These are phyloP conservation scores for Penicillium daleae DNA, from an alignment of 495 filamentous ascomycete genomes.

Conservation along the genomic window DNA sequence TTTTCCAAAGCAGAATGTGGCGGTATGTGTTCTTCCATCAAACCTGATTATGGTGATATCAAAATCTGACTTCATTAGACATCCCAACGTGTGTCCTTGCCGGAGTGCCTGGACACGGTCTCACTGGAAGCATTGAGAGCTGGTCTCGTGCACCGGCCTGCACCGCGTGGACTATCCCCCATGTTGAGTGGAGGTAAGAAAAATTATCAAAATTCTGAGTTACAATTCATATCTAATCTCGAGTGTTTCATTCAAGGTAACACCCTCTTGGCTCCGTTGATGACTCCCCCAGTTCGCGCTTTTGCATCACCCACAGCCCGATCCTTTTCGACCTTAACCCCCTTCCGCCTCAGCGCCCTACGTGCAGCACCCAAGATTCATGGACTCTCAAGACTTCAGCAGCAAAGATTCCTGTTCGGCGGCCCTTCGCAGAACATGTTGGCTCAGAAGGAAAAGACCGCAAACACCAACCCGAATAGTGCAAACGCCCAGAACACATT, in stretches of 20 bases:
- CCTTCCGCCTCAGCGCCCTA: slow-evolving; percentile 31
- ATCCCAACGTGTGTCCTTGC: slow-evolving; percentile 23
- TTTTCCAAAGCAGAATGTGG: slow-evolving; percentile 18
- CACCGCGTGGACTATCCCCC: slow-evolving; percentile 25
- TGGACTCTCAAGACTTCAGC: slow-evolving; percentile 36
- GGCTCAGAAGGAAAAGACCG: slow-evolving; percentile 79
- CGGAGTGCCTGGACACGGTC: slow-evolving; percentile 35
- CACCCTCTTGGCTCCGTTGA: slow-evolving; percentile 27
- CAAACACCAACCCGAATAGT: slow-evolving; percentile 88
- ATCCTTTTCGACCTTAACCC: slow-evolving; percentile 43
- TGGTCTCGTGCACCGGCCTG: slow-evolving; percentile 21
- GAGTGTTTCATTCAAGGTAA: slow-evolving; percentile 19
- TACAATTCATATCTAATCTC: slow-evolving; percentile 1
- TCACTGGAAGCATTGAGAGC: slow-evolving; percentile 34
- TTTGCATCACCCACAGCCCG: slow-evolving; percentile 30
- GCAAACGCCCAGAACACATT: slow-evolving; percentile 88
- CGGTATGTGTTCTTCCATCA: slow-evolving; percentile 22
- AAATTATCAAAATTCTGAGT: background rate
- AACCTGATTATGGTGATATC: background rate
- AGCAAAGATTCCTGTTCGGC: slow-evolving; percentile 58
- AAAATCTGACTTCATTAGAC: slow-evolving; percentile 18
- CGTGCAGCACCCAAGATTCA: slow-evolving; percentile 27
- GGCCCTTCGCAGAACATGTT: slow-evolving; percentile 61
- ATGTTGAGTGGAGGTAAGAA: slow-evolving; percentile 25
- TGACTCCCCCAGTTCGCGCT: slow-evolving; percentile 21